Percentiles rank a stretch among this genome's conserved stretches.
phyloP scores from a whole-genome alignment of 768 basidiomycete genomes.

The Hericium coralloides region DNA sequence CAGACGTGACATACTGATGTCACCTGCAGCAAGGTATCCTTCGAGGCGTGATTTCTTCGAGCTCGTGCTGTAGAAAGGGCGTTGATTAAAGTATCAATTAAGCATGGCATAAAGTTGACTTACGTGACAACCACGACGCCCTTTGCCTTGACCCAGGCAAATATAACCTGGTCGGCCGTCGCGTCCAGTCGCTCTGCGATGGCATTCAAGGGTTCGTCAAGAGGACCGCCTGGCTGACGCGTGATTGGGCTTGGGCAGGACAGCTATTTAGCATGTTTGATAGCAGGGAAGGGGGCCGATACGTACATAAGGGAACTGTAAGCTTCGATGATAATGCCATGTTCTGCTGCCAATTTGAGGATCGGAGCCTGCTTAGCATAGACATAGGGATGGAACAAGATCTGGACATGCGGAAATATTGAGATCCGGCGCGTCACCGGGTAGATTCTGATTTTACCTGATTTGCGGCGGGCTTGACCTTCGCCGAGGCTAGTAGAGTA shows the following conservation, averaged over 20 bases:
- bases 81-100: not conserved
- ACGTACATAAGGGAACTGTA: constrained; percentile 59
- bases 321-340: constrained; percentile 62
- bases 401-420: constrained; percentile 27
- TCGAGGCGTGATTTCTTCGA: constrained; percentile 56
- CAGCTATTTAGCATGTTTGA: not conserved
- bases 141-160: constrained; percentile 67
- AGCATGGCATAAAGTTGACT: constrained; percentile 3
- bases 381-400: constrained; percentile 65
- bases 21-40: constrained; percentile 60
- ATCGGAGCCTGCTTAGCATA: constrained; percentile 42
- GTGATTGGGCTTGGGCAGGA: constrained; percentile 46
- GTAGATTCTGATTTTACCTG: constrained; percentile 33
- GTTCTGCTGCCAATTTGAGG: constrained; percentile 44
- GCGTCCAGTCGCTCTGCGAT: constrained; percentile 44
- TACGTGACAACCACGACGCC: constrained; percentile 60
- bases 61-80: constrained; percentile 37
- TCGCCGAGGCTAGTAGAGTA: constrained; percentile 46
- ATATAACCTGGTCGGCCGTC: constrained; percentile 55
- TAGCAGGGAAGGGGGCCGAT: not conserved
- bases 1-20: constrained; percentile 37
- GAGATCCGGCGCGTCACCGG: not conserved
- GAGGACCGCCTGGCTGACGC: constrained; percentile 46
- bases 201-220: constrained; percentile 47
- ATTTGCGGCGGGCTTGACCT: constrained; percentile 58